Percentiles rank a stretch among this genome's conserved stretches.
These are phyloP conservation scores for Boechera stricta DNA, from an alignment of 345 rosid species.

Conservation along the genomic window DNA sequence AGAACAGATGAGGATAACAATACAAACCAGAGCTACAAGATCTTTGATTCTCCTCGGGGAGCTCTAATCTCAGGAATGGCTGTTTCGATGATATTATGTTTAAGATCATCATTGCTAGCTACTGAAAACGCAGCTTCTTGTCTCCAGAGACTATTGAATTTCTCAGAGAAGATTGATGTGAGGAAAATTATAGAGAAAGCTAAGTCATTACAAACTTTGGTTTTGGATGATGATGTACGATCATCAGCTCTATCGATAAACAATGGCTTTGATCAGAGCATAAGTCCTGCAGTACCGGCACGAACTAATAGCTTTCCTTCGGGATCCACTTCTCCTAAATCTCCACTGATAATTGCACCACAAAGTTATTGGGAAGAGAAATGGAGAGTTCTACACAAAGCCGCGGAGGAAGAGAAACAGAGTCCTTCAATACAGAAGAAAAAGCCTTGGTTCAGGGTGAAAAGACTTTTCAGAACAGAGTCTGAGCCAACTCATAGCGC, in stretches of 20 bases:
- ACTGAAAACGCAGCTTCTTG: constrained; percentile 91
- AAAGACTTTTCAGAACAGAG: constrained; percentile 67
- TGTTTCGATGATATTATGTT: constrained; percentile 81
- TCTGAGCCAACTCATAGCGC: constrained; percentile 64
- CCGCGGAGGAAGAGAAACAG: constrained; percentile 70
- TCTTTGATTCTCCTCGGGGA: constrained; percentile 76
- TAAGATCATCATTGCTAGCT: constrained; percentile 88
- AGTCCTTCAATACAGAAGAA: constrained; percentile 53
- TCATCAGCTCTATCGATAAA: constrained; percentile 40
- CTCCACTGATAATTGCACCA: constrained; percentile 63
- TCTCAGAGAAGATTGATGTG: constrained; percentile 74
- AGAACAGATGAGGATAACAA: constrained; percentile 41
- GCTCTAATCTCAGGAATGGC: constrained; percentile 77
- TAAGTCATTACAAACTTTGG: constrained; percentile 71
- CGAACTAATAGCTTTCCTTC: constrained; percentile 61
- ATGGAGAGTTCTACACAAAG: constrained; percentile 78
- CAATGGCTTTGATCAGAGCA: constrained; percentile 37
- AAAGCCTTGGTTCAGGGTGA: constrained; percentile 78
- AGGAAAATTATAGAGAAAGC: constrained; percentile 69
- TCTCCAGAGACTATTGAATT: constrained; percentile 85
- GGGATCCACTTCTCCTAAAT: constrained; percentile 64
- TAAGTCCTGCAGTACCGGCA: constrained; percentile 41
- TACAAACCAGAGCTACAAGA: constrained; percentile 51
- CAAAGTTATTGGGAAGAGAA: constrained; percentile 97
- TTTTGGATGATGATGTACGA: constrained; percentile 54